These are phyloP conservation scores for Kodamaea restingae DNA, from an alignment of 805 yeast species.

Conservation along the genomic window DNA sequence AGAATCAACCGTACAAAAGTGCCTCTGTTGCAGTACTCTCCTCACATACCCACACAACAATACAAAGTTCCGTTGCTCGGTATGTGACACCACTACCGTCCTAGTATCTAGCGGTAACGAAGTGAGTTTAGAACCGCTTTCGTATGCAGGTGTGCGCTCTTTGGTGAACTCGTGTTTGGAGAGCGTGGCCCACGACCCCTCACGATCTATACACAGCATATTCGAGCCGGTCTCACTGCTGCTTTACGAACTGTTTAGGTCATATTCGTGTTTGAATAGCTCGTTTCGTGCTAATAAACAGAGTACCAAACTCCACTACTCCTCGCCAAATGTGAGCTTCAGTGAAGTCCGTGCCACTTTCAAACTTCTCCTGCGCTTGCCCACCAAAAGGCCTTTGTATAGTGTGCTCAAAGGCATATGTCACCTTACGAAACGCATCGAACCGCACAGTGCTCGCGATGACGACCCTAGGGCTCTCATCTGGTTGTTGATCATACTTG, in stretches of 20 bases:
- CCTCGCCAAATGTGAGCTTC: constrained; percentile 48
- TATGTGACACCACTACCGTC: constrained; percentile 52
- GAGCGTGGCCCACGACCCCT: constrained; percentile 14
- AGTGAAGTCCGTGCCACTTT: constrained; percentile 46
- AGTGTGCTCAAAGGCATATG: constrained; percentile 51
- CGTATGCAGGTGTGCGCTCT: constrained; percentile 30
- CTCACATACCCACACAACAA: constrained; percentile 26
- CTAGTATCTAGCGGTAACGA: constrained; percentile 16
- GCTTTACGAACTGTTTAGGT: constrained; percentile 46
- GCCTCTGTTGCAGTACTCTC: constrained; percentile 38
- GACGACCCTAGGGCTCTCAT: constrained; percentile 42
- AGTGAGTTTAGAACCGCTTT: constrained; percentile 23
- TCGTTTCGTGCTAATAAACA: constrained; percentile 45
- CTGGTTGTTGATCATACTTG: constrained; percentile 65
- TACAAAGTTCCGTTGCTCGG: constrained; percentile 52
- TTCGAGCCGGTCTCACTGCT: constrained; percentile 51
- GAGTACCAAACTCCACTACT: constrained; percentile 33
- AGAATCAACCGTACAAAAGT: constrained; percentile 20
- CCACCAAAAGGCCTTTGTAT: constrained; percentile 58
- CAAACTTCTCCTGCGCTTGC: constrained; percentile 43
- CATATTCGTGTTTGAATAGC: constrained; percentile 43
- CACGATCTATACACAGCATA: constrained; percentile 26
- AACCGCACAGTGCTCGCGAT: constrained; percentile 35
- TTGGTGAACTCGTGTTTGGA: constrained; percentile 32
- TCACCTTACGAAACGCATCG: constrained; percentile 46